phyloP scores from a whole-genome alignment of 164 flowering plant species.

The Tetrastigma voinierianum region DNA sequence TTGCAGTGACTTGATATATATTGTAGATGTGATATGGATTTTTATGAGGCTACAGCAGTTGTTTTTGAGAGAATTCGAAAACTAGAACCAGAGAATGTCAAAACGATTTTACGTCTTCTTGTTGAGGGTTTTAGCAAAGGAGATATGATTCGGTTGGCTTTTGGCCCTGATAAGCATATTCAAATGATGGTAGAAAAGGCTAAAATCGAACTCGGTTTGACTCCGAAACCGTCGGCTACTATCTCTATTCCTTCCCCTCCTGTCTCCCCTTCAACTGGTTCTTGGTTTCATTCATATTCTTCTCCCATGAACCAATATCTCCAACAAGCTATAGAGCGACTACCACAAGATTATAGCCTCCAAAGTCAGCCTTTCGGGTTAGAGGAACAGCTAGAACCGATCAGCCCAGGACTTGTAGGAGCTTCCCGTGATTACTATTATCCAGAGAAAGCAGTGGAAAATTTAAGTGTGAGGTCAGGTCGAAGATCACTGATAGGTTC shows the following conservation, averaged over 20 bases:
- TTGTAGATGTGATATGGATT: constrained; percentile 26
- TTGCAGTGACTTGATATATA: constrained; percentile 9
- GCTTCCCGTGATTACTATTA: constrained; percentile 30
- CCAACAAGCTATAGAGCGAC: constrained; percentile 26
- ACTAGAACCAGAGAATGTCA: constrained; percentile 71
- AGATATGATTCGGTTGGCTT: constrained; percentile 72
- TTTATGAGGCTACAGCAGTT: constrained; percentile 19
- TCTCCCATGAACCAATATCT: too few species aligned
- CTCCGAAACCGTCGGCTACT: constrained; percentile 23
- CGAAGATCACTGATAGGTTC: constrained; percentile 34
- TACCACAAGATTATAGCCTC: not conserved
- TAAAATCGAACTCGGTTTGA: constrained; percentile 39
- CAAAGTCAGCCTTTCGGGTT: constrained; percentile 43
- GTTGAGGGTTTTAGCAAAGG: constrained; percentile 48
- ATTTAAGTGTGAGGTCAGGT: constrained; percentile 27
- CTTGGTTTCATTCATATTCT: constrained; percentile 26
- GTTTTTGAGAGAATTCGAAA: constrained; percentile 42
- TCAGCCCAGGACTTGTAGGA: constrained; percentile 18
- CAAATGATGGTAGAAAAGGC: constrained; percentile 40
- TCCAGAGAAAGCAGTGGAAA: constrained; percentile 38
- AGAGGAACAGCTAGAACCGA: constrained; percentile 49
- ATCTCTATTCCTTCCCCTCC: constrained; percentile 26
- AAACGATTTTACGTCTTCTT: constrained; percentile 68
- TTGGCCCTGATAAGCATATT: constrained; percentile 51
- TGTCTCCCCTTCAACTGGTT: constrained; percentile 25